These are phyloP conservation scores for Mangifera indica DNA, from an alignment of 345 rosid species.

Conservation along the genomic window DNA sequence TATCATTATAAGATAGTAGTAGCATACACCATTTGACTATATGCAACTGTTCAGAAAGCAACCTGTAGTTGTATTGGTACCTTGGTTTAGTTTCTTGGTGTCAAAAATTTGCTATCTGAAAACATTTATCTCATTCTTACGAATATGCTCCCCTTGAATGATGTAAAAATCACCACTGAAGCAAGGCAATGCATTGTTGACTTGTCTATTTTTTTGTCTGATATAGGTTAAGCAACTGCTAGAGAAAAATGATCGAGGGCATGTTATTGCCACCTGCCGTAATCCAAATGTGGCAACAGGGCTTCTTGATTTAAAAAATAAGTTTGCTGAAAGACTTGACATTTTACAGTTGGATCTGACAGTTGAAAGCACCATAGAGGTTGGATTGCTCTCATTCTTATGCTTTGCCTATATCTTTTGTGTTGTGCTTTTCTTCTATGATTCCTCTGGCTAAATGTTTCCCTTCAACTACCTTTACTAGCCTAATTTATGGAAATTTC, in stretches of 20 bases:
- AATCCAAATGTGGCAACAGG: constrained; percentile 56
- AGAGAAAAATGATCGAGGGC: constrained; percentile 60
- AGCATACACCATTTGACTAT: neutral
- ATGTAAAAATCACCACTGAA: neutral
- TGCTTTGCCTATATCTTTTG: constrained; percentile 5
- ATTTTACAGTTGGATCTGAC: constrained; percentile 62
- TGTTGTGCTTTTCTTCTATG: neutral
- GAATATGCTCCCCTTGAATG: neutral
- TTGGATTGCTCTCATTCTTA: constrained; percentile 23
- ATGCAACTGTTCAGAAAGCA: neutral
- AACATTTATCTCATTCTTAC: neutral
- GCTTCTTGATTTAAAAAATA: constrained; percentile 59
- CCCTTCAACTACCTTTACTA: neutral
- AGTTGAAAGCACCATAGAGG: constrained; percentile 76
- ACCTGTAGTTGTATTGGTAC: neutral
- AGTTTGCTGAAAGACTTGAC: constrained; percentile 60
- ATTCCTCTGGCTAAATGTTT: neutral
- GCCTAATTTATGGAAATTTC: neutral
- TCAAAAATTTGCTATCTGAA: neutral
- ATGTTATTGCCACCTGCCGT: constrained; percentile 82
- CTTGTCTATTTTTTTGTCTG: neutral
- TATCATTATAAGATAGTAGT: neutral
- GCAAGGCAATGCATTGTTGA: neutral
- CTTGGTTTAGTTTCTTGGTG: neutral
- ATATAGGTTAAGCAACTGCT: constrained; percentile 68